Conservation (phyloP, 371 early-diverging fungal species). For the Choanephora cucurbitarum region DNA sequence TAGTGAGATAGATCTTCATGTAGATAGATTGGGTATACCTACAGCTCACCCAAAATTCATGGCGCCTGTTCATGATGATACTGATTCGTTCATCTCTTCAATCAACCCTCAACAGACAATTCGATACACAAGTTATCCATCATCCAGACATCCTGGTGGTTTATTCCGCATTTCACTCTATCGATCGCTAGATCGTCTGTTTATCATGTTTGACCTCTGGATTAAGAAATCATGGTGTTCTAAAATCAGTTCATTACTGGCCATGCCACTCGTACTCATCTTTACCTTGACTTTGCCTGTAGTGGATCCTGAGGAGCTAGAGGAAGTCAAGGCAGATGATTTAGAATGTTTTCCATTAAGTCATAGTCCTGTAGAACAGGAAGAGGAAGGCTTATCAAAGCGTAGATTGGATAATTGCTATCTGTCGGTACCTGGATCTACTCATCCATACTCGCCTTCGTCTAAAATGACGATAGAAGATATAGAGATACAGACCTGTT, state of each 20-base stretch:
- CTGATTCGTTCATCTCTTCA: not conserved
- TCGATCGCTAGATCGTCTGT: slow-evolving; percentile 21
- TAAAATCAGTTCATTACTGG: slow-evolving; percentile 52
- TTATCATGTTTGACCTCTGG: slow-evolving; percentile 61
- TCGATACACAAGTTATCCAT: not conserved
- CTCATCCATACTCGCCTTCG: not conserved
- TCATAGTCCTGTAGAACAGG: slow-evolving; percentile 1
- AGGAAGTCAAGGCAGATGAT: slow-evolving; percentile 37
- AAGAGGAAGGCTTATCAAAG: not conserved
- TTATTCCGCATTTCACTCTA: not conserved
- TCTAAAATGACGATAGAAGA: slow-evolving; percentile 9
- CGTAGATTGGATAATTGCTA: slow-evolving; percentile 9
- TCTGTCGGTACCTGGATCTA: slow-evolving; percentile 20
- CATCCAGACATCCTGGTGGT: not conserved
- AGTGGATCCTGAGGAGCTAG: slow-evolving; percentile 54
- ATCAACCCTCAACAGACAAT: not conserved
- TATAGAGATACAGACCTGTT: slow-evolving; percentile 25
- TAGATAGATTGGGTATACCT: not conserved
- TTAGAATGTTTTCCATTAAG: slow-evolving; percentile 23
- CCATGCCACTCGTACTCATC: slow-evolving; percentile 55
- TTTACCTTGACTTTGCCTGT: slow-evolving; percentile 66
- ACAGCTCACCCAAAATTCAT: not conserved
- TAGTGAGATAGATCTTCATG: not conserved
- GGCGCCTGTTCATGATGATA: not conserved
- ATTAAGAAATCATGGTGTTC: slow-evolving; percentile 44